These are phyloP conservation scores for Talaromyces sp. DNA, from an alignment of 2,329 filamentous ascomycete species.

Conservation along the genomic window DNA sequence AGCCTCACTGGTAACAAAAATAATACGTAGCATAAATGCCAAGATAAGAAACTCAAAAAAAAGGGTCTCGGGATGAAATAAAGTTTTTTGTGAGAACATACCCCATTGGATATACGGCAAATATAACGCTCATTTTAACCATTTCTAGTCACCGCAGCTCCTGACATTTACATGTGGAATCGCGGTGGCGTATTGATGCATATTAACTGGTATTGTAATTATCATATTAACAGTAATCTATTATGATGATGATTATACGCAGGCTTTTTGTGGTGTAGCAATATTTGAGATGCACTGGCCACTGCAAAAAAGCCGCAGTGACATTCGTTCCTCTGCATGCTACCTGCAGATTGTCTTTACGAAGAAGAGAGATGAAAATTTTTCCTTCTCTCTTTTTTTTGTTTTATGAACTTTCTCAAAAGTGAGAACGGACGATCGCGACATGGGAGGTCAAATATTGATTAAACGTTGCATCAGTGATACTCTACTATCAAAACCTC, in stretches of 20 bases:
- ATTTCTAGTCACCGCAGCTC: neutral
- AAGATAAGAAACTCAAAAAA: neutral
- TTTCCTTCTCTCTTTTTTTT: neutral
- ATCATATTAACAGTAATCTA: neutral
- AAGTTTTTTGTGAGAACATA: neutral
- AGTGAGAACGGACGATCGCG: neutral
- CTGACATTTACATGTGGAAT: neutral
- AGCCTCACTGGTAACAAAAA: neutral
- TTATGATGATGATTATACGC: neutral
- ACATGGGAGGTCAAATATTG: neutral
- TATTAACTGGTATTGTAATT: no score
- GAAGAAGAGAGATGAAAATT: neutral
- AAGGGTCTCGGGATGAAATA: neutral
- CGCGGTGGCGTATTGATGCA: no score
- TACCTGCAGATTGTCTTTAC: neutral
- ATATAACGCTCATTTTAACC: neutral
- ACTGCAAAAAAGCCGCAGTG: neutral
- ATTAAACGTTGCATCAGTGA: neutral
- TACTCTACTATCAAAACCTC: neutral
- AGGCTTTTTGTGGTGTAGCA: neutral
- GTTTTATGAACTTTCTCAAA: neutral
- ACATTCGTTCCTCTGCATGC: neutral
- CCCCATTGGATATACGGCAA: neutral
- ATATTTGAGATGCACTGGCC: neutral
- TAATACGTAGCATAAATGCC: no score